Base-by-base conservation (phyloP, 192 early-diverging fungal species). In the Backusella australiensis region DNA sequence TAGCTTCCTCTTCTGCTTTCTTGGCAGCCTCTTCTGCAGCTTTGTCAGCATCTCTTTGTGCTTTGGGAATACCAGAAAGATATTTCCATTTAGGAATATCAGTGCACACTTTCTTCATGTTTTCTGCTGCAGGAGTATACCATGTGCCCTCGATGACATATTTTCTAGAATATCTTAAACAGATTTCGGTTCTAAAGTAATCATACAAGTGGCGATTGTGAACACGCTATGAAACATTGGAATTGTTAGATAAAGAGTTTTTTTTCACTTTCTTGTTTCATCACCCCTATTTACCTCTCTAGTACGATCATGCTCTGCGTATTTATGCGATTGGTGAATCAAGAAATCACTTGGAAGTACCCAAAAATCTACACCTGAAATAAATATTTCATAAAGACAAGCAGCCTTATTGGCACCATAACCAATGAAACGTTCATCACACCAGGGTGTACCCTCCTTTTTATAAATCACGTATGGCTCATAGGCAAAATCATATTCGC, bases 341-440 rank as follows among this genome's bases (percentile, higher is more conserved):
- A 86, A 72, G 49, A 86, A 88, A 77, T 86, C 85, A 9, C 74
- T 77, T 15, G 86, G 85, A 29, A 88, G 67, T 36, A 88, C 86
- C 38, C 78, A 86, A 42, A 83, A 85, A 35, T 88, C 86, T 17
- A 83, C 74, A 23, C 86, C 86, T 19, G 85, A 84, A 38, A 88
- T 79, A 70, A 83, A 88, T 39, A 86, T 84, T 68, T 88, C 87
- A 39, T 82, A 87, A n/a, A 87, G 69, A 39, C 86, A 87, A 38
- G 86, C 86, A 35, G 84, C 84, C 71, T 88, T 88, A 74, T 88
- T 88, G 35, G 83, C 85, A 56, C 87, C 87, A 67, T 88, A 88
- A 8, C 87, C 87, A 53, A 88, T 82, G 38, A 88, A 88, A 17
- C 87, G 77, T 36, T 86, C 85, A 53, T 85, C 85, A 68, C 86